Conservation (phyloP, 2,329 filamentous ascomycete species). For the Ophiosphaerella korrae region DNA sequence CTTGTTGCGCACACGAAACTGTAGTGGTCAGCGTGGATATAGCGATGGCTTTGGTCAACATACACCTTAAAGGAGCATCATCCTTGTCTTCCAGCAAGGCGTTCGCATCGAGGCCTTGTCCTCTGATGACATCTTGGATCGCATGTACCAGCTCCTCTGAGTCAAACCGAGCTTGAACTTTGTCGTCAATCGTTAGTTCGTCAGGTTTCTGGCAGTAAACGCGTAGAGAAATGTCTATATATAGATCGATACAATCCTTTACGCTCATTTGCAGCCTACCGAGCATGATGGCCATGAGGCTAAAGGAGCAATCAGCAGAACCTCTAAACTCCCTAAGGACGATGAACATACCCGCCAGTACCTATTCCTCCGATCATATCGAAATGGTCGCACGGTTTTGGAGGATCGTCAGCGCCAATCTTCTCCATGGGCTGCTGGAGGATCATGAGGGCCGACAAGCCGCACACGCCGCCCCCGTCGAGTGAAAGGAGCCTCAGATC, state of each 20-base stretch:
- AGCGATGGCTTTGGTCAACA: not conserved
- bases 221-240: slow-evolving; percentile 6
- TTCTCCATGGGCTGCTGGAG: slow-evolving; percentile 15
- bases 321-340: no score
- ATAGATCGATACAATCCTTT: slow-evolving; percentile 11
- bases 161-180: slow-evolving; percentile 25
- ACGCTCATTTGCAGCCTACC: slow-evolving; percentile 11
- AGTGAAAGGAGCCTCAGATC: slow-evolving; percentile 6
- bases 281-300: slow-evolving; percentile 14
- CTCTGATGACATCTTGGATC: slow-evolving; percentile 13
- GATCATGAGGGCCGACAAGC: slow-evolving; percentile 14
- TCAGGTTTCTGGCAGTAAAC: slow-evolving; percentile 14
- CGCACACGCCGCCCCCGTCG: slow-evolving; percentile 9
- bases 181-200: slow-evolving; percentile 12
- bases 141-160: slow-evolving; percentile 15
- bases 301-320: not conserved
- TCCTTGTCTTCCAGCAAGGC: slow-evolving; percentile 8
- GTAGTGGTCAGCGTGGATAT: not conserved
- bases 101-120: slow-evolving; percentile 14
- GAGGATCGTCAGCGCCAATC: slow-evolving; percentile 5
- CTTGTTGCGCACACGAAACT: slow-evolving; percentile 32
- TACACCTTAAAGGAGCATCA: slow-evolving; percentile 8
- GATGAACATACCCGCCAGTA: slow-evolving; percentile 3
- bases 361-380: slow-evolving; percentile 7
- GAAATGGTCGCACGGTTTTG: slow-evolving; percentile 14